Evolutionary conservation across 257 asterid species (phyloP).

Genomic region (Leptodermis oblonga): DNA sequence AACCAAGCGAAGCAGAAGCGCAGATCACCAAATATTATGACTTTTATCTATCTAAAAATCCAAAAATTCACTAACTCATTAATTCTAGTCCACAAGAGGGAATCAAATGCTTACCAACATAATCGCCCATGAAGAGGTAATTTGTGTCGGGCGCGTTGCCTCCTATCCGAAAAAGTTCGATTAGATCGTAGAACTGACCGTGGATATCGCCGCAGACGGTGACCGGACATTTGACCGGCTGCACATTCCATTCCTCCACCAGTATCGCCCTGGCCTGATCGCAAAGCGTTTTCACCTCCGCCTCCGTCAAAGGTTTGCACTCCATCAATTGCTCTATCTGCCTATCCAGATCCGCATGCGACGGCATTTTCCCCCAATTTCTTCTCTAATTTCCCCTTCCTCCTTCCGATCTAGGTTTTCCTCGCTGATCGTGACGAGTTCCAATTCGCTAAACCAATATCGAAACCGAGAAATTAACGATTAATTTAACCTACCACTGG

Average conservation of each 20-base stretch:
- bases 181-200: conserved; percentile 86
- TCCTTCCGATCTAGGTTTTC: conserved; percentile 36
- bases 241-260: conserved; percentile 93
- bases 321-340: conserved; percentile 87
- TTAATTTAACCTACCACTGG: conserved; percentile 3
- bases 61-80: background rate
- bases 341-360: conserved; percentile 84
- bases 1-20: background rate
- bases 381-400: background rate
- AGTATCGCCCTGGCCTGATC: conserved; percentile 82
- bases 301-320: conserved; percentile 78
- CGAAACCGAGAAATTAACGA: background rate
- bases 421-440: conserved; percentile 2
- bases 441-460: conserved; percentile 3
- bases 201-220: conserved; percentile 93
- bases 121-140: conserved; percentile 93
- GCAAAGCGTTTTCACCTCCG: conserved; percentile 72
- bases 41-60: background rate
- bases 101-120: conserved; percentile 62
- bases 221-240: conserved; percentile 93
- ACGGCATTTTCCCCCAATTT: conserved; percentile 54
- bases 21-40: background rate
- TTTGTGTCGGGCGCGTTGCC: conserved; percentile 87
- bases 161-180: conserved; percentile 85
- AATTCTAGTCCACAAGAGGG: background rate